Evolutionary conservation across 257 asterid genomes (phyloP).

Genomic region (Handroanthus guayacan): DNA sequence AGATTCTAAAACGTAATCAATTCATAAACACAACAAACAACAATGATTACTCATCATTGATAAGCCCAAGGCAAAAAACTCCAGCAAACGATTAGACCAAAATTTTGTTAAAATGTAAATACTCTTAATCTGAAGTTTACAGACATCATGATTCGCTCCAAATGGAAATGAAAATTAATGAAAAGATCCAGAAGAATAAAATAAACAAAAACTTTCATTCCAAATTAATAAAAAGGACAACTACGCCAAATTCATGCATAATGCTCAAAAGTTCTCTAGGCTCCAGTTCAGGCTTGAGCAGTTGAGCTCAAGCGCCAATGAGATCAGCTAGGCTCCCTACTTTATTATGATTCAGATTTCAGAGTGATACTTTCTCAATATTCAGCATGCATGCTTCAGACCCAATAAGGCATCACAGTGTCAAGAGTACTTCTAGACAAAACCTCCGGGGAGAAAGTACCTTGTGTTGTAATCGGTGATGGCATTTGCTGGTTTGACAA

Average conservation of each 20-base stretch:
- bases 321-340: conserved; percentile 17
- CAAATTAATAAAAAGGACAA: not conserved
- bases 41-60: no score
- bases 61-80: no score
- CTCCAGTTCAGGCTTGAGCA: not conserved
- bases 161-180: conserved; percentile 13
- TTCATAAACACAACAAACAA: no score
- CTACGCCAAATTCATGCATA: not conserved
- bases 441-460: conserved; percentile 47
- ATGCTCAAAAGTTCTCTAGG: conserved; percentile 6
- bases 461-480: conserved; percentile 94
- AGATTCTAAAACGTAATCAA: no score
- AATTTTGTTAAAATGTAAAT: not conserved
- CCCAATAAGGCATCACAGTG: not conserved
- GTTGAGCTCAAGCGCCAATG: not conserved
- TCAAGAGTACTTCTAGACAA: conserved; percentile 9
- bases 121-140: not conserved
- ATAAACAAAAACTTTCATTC: conserved; percentile 12
- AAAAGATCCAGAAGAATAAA: not conserved
- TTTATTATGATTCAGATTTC: not conserved
- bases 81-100: no score
- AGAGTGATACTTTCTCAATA: conserved; percentile 28
- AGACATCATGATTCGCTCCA: not conserved
- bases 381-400: conserved; percentile 20
- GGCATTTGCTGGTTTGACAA: conserved; percentile 88